Conservation (phyloP, 1,284 basidiomycete genomes). For the Schizopora paradoxa region DNA sequence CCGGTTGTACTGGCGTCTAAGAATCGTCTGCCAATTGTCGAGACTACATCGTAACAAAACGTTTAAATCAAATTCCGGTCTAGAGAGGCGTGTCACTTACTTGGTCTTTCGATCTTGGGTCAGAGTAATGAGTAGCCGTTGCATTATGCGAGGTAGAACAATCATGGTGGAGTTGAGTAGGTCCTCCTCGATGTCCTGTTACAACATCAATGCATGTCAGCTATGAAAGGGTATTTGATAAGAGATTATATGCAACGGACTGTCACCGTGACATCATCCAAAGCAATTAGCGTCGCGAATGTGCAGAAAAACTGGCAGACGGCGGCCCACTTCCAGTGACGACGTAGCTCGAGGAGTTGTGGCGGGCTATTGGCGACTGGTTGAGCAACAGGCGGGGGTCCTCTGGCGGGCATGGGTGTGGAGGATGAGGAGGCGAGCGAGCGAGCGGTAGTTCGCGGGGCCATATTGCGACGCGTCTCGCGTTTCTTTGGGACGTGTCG, state of each 20-base stretch:
- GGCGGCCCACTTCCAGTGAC: slow-evolving; percentile 80
- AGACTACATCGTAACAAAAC: slow-evolving; percentile 38
- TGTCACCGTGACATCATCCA: slow-evolving; percentile 56
- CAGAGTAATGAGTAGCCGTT: slow-evolving; percentile 62
- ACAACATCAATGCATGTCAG: no score
- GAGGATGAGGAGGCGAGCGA: slow-evolving; percentile 11
- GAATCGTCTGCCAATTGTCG: slow-evolving; percentile 68
- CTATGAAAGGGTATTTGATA: slow-evolving; percentile 11
- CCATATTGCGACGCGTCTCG: slow-evolving; percentile 16
- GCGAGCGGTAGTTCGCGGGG: slow-evolving; percentile 10
- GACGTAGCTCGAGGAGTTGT: slow-evolving; percentile 35
- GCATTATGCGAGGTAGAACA: slow-evolving; percentile 68
- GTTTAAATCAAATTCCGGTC: slow-evolving; percentile 19
- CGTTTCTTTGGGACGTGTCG: slow-evolving; percentile 12
- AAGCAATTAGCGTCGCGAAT: slow-evolving; percentile 59
- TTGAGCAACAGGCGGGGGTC: slow-evolving; percentile 6
- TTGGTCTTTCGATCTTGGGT: slow-evolving; percentile 77
- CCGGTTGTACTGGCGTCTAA: slow-evolving; percentile 67
- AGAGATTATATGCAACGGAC: slow-evolving; percentile 37
- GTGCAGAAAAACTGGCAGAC: slow-evolving; percentile 79
- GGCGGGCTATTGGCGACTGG: slow-evolving; percentile 11
- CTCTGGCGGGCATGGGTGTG: slow-evolving; percentile 3
- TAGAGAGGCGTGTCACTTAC: slow-evolving; percentile 38
- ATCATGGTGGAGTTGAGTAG: slow-evolving; percentile 52
- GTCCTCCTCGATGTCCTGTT: slow-evolving; percentile 73